Evolutionary conservation across 768 basidiomycete species (phyloP), one percentile per base, ranked within the genome.

Genomic region (Mycena alexandri): DNA sequence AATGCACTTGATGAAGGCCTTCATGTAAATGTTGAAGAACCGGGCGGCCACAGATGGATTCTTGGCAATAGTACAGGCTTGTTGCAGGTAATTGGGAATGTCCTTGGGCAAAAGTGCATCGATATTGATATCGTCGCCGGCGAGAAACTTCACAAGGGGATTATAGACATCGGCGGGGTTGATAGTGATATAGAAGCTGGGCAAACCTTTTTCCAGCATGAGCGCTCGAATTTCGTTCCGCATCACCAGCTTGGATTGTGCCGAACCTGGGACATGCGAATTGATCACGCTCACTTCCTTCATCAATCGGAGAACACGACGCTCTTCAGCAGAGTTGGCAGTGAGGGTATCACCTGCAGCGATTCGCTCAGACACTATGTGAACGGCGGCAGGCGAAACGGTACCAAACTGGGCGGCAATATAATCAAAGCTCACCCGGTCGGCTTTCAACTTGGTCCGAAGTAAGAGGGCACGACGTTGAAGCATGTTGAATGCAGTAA

Each of bases 401-500:
- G 62, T 47, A 0, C 53, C 62, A 38, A 63, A 63, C 19, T 63
- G 62, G 0, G 62, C 46, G 10, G 62, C 62, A 3, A 63, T 43
- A 24, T 33, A 55, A 3, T 43, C 52, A 33, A 63, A 63, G 29
- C 38, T 63, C 8, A 14, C 7, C 2, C 29, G 33, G n/a, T 63
- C 47, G 7, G 55, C 62, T 14, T 63, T 63, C 2, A 63, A 13
- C 1, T 10, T 10, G 3, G 62, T 56, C 5, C 55, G 51, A 0
- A 63, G 17, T 22, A 76, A 43, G 1, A 75, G 51, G 12, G 52
- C 52, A 1, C 72, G 63, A 1, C 72, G 29, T 41, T 79, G 77
- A 13, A 77, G 12, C 3, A 79, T 72, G 50, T 75, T 79, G 57
- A 78, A 75, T 1, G 69, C 77, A 2, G 72, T 73, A 52, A 78